Base-by-base conservation (phyloP, 805 yeast species). In the Isabelozyma pseudorhagii region DNA sequence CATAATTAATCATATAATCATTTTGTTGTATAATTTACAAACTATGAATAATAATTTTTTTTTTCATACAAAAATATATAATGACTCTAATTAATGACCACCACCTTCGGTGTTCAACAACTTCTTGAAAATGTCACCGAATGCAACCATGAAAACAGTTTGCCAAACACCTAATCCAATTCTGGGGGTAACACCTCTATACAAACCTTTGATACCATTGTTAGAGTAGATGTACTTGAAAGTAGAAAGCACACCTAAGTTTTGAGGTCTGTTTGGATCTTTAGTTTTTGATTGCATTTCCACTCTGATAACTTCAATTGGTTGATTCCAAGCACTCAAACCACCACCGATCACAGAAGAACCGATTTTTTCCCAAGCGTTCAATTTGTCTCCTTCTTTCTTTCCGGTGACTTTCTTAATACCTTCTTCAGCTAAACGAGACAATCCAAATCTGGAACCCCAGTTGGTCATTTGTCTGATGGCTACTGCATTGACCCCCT, bases 401-500 rank as follows among this genome's bases (percentile, higher is more conserved):
- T 89, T 87, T 48, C 84, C 84, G 18, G 84, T 80, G 11, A 78
- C 45, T 43, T 74, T 77, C 64, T 89, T 84, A 61, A 94, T 90
- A 4, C 72, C 75, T 59, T 89, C 93, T 76, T 94, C 99, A 31
- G 96, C 96, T 62, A 92, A 79, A 66, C 99, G 82, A 3, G 96
- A 80, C 40, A 94, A 79, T 36, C 98, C 99, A 62, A 92, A 93
- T 66, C 99, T 82, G 15, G 97, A 90, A 46, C 99, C 99, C 99
- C 99, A 94, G 72, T 94, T 94, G 58, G 98, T 93, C 89, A 90
- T 87, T 69, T 94, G 99, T 74, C 99, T 86, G 57, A 93, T 86
- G n/a, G 98, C 98, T 51, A 93, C 97, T 8, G 99, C 99, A 66
- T 93, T 93, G 51, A 93, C 98, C 69, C 99, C 99, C 74, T 88